A percentile compares a stretch with the other conserved stretches of the same genome.
Conservation (phyloP, 2,329 filamentous ascomycete genomes). For the Colletotrichum filicis region DNA sequence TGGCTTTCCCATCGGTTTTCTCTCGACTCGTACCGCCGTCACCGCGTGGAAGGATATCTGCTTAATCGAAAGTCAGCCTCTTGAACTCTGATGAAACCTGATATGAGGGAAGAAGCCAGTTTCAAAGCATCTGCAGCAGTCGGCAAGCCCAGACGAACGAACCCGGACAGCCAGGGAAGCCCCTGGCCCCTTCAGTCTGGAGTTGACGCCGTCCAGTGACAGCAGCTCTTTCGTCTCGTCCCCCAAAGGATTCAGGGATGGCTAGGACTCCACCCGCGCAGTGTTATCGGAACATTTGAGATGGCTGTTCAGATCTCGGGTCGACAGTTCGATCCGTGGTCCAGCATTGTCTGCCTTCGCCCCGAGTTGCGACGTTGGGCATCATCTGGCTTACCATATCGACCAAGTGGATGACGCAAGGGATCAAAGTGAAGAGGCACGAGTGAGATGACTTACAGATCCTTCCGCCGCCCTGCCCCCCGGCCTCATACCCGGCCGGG, state of each 20-base stretch:
- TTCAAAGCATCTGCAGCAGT: background rate
- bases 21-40: background rate
- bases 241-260: background rate
- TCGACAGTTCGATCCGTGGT: background rate
- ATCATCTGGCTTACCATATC: background rate
- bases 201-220: background rate
- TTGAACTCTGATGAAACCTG: background rate
- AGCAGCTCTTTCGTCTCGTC: background rate
- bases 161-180: background rate
- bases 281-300: background rate
- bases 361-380: background rate
- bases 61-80: background rate
- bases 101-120: background rate
- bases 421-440: background rate
- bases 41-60: background rate
- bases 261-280: background rate
- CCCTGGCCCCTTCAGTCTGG: background rate
- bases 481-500: no score
- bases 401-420: background rate
- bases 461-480: background rate
- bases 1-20: background rate
- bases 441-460: background rate
- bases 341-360: background rate
- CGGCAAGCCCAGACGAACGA: background rate
- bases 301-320: background rate